Evolutionary conservation across 2,329 filamentous ascomycete species (phyloP), one percentile per base, ranked within the genome.

Genomic region (Phaeoacremonium minimum): DNA sequence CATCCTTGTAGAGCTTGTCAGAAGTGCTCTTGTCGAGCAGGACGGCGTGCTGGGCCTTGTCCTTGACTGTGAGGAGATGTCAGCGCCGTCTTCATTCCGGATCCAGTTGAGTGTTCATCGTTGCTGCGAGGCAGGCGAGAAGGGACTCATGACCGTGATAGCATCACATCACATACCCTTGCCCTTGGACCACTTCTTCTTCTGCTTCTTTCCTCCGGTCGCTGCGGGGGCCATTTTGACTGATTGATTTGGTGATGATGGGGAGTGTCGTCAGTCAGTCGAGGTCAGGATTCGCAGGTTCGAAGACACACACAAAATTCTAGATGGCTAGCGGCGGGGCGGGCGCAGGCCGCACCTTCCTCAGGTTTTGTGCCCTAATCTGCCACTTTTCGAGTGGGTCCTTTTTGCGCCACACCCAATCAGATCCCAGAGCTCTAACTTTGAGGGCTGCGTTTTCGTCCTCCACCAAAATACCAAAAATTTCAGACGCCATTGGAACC

Each of bases 11-110:
- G 71, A 98, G 89, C 80, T 94, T 95, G 75, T 98, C 93, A 56
- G 85, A 86, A 65, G 85, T 95, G 73, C 77, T 66, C 84, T 98
- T 98, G 80, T 98, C 93, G 75, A 98, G 88, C 66, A 97, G 80
- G 73, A 98, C 93, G 71, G 87, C 87, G 83, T 98, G 93, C 72
- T 97, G 86, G 74, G 93, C 91, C 90, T 98, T 98, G 83, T 98
- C 93, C 93, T 98, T 98, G 80, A 98, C 93, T 61, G 46, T 43
- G 29, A n/a, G n/a, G n/a, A n/a, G n/a, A n/a, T n/a, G n/a, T n/a
- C n/a, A n/a, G n/a, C n/a, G n/a, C n/a, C n/a, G 9, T 9, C 22
- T n/a, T 9, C 9, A 26, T 26, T 26, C n/a, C 22, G 9, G 22
- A 26, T 26, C 22, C 22, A 9, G 9, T 26, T 26, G 9, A 26